phyloP scores from a whole-genome alignment of 768 basidiomycete species.

The Boletus insuetus region DNA sequence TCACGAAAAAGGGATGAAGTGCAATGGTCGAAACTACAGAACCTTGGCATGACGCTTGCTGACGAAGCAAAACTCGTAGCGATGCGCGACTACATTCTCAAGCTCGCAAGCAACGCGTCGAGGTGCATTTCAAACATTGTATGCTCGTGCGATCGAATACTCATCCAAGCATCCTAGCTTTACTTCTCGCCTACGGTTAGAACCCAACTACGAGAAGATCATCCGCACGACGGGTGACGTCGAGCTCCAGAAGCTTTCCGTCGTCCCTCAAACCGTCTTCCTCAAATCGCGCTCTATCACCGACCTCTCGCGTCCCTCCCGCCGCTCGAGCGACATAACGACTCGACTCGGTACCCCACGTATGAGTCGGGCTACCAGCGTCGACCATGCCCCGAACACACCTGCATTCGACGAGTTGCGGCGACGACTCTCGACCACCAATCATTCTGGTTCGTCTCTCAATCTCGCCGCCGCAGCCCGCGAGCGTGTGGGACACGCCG shows the following conservation, averaged over 20 bases:
- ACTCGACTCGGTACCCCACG: slow-evolving; percentile 52
- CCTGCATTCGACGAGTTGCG: slow-evolving; percentile 79
- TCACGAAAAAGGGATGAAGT: slow-evolving; percentile 61
- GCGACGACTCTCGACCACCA: slow-evolving; percentile 70
- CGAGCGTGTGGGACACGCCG: slow-evolving; percentile 39
- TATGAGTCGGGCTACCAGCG: slow-evolving; percentile 45
- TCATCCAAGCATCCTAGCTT: slow-evolving; percentile 47
- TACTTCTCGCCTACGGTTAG: slow-evolving; percentile 57
- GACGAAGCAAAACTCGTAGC: slow-evolving; percentile 88
- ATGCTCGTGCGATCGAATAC: neutral
- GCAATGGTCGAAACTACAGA: slow-evolving; percentile 74
- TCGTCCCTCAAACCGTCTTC: slow-evolving; percentile 91
- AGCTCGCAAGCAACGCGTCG: slow-evolving; percentile 74
- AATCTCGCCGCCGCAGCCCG: slow-evolving; percentile 42
- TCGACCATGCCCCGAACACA: slow-evolving; percentile 44
- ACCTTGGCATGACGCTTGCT: slow-evolving; percentile 77
- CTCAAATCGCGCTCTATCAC: slow-evolving; percentile 48
- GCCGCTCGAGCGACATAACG: slow-evolving; percentile 40
- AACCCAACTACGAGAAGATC: slow-evolving; percentile 60
- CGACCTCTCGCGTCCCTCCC: slow-evolving; percentile 41
- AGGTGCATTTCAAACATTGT: slow-evolving; percentile 45
- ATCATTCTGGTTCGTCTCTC: slow-evolving; percentile 67
- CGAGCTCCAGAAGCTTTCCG: slow-evolving; percentile 82
- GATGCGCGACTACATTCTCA: slow-evolving; percentile 85
- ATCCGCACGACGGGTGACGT: slow-evolving; percentile 65